phyloP scores from a whole-genome alignment of 2,329 filamentous ascomycete species.

The Fusarium paranaense region DNA sequence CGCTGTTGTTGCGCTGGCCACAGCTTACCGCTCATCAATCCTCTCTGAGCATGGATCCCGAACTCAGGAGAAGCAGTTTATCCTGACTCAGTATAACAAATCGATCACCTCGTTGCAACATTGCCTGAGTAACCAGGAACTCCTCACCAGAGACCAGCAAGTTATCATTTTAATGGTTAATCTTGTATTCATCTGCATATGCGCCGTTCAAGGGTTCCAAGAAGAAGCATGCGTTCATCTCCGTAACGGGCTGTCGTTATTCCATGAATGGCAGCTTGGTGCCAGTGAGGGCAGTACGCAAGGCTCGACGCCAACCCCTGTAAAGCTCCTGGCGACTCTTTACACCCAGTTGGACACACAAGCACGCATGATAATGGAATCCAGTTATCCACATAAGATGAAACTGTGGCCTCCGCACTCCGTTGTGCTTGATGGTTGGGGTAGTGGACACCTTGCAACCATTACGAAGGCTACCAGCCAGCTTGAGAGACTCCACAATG shows the following conservation, averaged over 20 bases:
- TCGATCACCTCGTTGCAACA: background rate
- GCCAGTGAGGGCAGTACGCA: background rate
- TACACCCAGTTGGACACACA: slow-evolving; percentile 14
- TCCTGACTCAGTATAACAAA: background rate
- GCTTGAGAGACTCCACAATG: slow-evolving; percentile 7
- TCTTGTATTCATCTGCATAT: background rate
- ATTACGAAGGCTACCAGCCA: background rate
- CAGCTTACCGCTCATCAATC: background rate
- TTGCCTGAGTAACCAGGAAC: background rate
- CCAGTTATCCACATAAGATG: background rate
- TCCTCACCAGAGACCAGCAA: background rate
- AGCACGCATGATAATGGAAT: background rate
- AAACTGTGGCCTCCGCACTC: background rate
- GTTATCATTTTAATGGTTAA: background rate
- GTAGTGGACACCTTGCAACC: background rate
- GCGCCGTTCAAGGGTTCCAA: background rate
- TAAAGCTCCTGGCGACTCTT: background rate
- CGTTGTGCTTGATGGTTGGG: background rate
- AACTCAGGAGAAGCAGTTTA: background rate
- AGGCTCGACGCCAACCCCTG: background rate
- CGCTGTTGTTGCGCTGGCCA: slow-evolving; percentile 2
- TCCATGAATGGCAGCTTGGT: slow-evolving; percentile 5
- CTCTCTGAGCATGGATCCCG: background rate
- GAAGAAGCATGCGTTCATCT: slow-evolving; percentile 6
- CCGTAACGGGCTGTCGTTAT: background rate